Conservation (phyloP, 1,284 basidiomycete species). For the Ustilago trichophora region DNA sequence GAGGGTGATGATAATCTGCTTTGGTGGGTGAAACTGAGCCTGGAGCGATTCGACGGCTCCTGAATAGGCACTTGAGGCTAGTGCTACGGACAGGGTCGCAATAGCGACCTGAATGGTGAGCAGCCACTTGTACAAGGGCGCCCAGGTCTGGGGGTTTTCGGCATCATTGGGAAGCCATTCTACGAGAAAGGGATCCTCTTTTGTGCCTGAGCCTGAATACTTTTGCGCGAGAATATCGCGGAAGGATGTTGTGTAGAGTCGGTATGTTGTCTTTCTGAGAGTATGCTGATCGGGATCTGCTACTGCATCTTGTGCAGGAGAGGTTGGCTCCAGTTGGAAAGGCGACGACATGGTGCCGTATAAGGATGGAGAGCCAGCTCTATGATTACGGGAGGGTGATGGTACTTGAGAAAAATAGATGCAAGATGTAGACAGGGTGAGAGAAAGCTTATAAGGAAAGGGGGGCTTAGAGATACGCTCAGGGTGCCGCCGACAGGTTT, state of each 20-base stretch:
- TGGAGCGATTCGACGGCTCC: slow-evolving; percentile 50
- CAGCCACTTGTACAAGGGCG: slow-evolving; percentile 44
- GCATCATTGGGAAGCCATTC: slow-evolving; percentile 48
- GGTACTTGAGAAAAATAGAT: no score
- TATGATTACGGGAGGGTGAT: no score
- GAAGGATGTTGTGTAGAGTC: slow-evolving; percentile 65
- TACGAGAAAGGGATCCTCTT: slow-evolving; percentile 67
- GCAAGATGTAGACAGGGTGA: no score
- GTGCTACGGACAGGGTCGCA: slow-evolving; percentile 56
- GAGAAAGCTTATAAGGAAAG: no score
- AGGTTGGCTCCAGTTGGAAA: neutral
- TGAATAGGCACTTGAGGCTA: slow-evolving; percentile 55
- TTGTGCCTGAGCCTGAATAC: slow-evolving; percentile 67
- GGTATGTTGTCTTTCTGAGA: slow-evolving; percentile 45
- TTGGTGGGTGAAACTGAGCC: slow-evolving; percentile 37
- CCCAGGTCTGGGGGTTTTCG: slow-evolving; percentile 47
- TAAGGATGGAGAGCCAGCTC: neutral
- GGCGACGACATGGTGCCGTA: slow-evolving; percentile 15
- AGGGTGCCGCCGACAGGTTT: no score
- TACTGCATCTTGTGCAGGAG: neutral
- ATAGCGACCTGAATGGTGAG: slow-evolving; percentile 55
- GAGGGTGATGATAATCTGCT: slow-evolving; percentile 46
- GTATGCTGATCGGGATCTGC: slow-evolving; percentile 28
- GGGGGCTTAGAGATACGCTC: no score
- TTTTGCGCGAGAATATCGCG: slow-evolving; percentile 63